These are phyloP conservation scores for Phaseolus coccineus DNA, from an alignment of 331 rosid species.

Conservation along the genomic window DNA sequence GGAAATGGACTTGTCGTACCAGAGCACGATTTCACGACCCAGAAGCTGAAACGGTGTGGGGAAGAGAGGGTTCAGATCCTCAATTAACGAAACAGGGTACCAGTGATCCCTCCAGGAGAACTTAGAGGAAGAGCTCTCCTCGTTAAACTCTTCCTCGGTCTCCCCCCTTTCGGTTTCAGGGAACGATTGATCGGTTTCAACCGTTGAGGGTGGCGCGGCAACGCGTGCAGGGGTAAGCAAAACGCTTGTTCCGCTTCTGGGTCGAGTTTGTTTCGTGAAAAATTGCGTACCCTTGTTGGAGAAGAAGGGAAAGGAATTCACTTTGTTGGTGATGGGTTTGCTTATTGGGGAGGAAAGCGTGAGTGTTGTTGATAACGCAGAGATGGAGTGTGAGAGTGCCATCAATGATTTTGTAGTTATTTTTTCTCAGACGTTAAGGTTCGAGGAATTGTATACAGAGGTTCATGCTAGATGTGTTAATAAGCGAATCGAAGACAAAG, in stretches of 20 bases:
- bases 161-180: conserved; percentile 48
- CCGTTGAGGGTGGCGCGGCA: conserved; percentile 69
- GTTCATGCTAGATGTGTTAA: neutral
- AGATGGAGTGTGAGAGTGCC: conserved; percentile 62
- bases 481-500: conserved; percentile 31
- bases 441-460: conserved; percentile 9
- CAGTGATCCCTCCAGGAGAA: conserved; percentile 96
- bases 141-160: conserved; percentile 52
- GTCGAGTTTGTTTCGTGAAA: conserved; percentile 25
- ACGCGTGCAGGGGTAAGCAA: conserved; percentile 55
- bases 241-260: conserved; percentile 38
- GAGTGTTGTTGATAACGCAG: conserved; percentile 55
- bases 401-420: conserved; percentile 37
- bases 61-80: conserved; percentile 76
- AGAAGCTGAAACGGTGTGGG: conserved; percentile 95
- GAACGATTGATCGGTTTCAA: conserved; percentile 48
- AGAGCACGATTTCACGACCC: conserved; percentile 85
- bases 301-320: conserved; percentile 48
- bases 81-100: conserved; percentile 93
- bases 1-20: conserved; percentile 72
- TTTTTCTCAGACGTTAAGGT: neutral
- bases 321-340: conserved; percentile 46
- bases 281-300: conserved; percentile 39
- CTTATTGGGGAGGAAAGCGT: conserved; percentile 46
- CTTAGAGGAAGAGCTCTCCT: conserved; percentile 64